These are phyloP conservation scores for Rusavskia elegans DNA, from an alignment of 495 filamentous ascomycete genomes.

Conservation along the genomic window DNA sequence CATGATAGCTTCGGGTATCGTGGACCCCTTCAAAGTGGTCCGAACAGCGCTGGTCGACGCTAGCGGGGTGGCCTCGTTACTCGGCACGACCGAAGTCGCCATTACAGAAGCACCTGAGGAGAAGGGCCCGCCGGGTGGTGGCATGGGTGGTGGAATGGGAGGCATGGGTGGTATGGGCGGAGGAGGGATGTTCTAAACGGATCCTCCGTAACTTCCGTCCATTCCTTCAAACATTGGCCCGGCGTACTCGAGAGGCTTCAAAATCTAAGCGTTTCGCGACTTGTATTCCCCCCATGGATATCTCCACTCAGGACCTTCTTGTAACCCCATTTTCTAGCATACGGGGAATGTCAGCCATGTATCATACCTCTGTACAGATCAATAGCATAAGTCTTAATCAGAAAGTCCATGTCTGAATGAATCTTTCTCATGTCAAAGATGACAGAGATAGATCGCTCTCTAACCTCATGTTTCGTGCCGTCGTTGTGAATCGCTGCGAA, in stretches of 20 bases:
- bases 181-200: constrained; percentile 27
- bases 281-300: constrained; percentile 1
- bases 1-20: constrained; percentile 93
- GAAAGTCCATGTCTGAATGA: not conserved
- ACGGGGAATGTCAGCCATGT: constrained; percentile 8
- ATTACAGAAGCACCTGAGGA: constrained; percentile 93
- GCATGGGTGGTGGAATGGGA: constrained; percentile 38
- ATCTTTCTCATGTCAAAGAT: not conserved
- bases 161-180: constrained; percentile 62
- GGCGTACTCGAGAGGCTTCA: constrained; percentile 4
- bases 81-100: constrained; percentile 95
- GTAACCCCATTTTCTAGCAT: constrained; percentile 5
- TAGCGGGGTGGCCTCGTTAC: constrained; percentile 87
- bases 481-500: too few species aligned
- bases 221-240: constrained; percentile 8
- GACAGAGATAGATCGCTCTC: too few species aligned
- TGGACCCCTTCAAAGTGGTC: constrained; percentile 98
- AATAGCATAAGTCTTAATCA: constrained; percentile 2
- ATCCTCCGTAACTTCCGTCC: not conserved
- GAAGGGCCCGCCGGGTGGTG: constrained; percentile 49
- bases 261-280: constrained; percentile 1
- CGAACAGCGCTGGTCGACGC: constrained; percentile 89
- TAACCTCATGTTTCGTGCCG: too few species aligned
- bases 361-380: constrained; percentile 11
- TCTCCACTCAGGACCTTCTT: constrained; percentile 13